These are phyloP conservation scores for Chlamydomonas sphaeroides DNA, from an alignment of 139 green algal genomes.

Conservation along the genomic window DNA sequence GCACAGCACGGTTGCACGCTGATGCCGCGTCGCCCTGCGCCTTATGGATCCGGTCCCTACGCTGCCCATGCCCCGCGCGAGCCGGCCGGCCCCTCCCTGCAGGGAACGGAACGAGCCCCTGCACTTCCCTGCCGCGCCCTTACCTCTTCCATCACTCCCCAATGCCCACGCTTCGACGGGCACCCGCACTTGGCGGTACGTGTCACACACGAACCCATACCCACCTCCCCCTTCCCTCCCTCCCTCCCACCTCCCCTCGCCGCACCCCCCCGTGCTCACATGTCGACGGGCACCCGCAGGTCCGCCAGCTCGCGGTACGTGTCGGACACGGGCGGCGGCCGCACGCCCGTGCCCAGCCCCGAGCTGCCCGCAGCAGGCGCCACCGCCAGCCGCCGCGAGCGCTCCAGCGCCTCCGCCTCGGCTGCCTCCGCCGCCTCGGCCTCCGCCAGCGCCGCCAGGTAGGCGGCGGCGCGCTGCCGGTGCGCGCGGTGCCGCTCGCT, in stretches of 20 bases:
- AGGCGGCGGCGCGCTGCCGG: slow-evolving; percentile 11
- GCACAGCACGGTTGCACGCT: no score
- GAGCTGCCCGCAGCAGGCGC: slow-evolving; percentile 1
- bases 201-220: no score
- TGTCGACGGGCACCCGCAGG: slow-evolving; percentile 45
- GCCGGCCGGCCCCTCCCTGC: no score
- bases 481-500: slow-evolving; percentile 27
- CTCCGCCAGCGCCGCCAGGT: slow-evolving; percentile 15
- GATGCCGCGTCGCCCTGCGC: no score
- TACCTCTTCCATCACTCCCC: no score
- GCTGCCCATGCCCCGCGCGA: no score
- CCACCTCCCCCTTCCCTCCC: slow-evolving; percentile 46
- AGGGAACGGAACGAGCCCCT: no score
- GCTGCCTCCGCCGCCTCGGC: slow-evolving; percentile 18
- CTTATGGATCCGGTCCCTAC: no score
- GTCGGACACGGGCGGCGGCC: slow-evolving; percentile 19
- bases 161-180: no score
- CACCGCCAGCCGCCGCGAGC: neutral
- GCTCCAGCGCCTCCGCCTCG: neutral
- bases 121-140: no score
- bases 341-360: slow-evolving; percentile 19
- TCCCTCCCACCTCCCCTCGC: slow-evolving; percentile 35
- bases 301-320: slow-evolving; percentile 44
- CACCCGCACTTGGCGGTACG: no score
- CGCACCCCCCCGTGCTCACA: slow-evolving; percentile 2